Evolutionary conservation across 2,329 filamentous ascomycete genomes (phyloP).

Genomic region (Neofusicoccum ribis): DNA sequence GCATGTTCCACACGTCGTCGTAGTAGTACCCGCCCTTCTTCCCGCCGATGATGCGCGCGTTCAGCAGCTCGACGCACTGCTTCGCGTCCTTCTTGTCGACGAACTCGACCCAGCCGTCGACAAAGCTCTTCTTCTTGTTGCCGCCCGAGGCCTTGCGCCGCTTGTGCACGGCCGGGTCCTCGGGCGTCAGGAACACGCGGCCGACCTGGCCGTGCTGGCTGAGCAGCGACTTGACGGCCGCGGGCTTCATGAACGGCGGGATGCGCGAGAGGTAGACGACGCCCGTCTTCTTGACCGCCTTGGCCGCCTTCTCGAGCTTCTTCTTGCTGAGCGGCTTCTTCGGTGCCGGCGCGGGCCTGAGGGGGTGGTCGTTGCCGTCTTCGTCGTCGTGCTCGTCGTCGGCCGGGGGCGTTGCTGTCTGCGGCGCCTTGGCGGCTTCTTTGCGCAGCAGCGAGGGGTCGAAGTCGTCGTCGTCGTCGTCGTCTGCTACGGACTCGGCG

Average conservation of each 20-base stretch:
- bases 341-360: background rate
- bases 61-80: conserved; percentile 71
- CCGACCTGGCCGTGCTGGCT: conserved; percentile 74
- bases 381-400: conserved; percentile 28
- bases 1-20: conserved; percentile 83
- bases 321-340: conserved; percentile 35
- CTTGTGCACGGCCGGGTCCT: conserved; percentile 66
- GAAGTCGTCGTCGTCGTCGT: conserved; percentile 20
- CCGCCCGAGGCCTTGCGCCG: conserved; percentile 71
- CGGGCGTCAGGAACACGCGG: conserved; percentile 76
- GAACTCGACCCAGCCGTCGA: conserved; percentile 87
- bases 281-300: conserved; percentile 70
- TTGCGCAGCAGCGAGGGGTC: conserved; percentile 3
- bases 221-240: conserved; percentile 73
- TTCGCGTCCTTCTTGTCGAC: conserved; percentile 74
- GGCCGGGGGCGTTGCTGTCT: conserved; percentile 13
- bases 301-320: conserved; percentile 64
- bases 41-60: conserved; percentile 75
- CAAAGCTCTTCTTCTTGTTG: conserved; percentile 80
- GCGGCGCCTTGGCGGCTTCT: conserved; percentile 4
- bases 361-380: conserved; percentile 14
- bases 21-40: conserved; percentile 83
- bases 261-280: conserved; percentile 82
- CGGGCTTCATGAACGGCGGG: conserved; percentile 85
- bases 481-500: conserved; percentile 24